Base-by-base conservation (phyloP, 176 grass and related monocot genomes). In the Phoenix roebelenii region DNA sequence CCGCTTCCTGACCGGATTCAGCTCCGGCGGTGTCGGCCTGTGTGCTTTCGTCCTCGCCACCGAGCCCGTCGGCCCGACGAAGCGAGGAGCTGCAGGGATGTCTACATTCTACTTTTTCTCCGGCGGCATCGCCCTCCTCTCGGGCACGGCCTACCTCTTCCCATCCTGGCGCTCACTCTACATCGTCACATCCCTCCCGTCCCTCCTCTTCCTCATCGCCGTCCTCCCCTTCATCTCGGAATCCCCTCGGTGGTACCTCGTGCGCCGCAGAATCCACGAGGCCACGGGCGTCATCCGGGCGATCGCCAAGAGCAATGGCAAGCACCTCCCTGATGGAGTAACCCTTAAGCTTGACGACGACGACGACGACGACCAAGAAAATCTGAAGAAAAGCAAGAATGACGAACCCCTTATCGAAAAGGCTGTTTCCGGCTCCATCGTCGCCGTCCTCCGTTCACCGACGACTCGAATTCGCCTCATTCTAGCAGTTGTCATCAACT, bases 101-200 rank as follows among this genome's bases (percentile, higher is more conserved):
- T 96, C 77, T 28, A 82, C 91, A 0, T 87, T 90, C 50, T 90
- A 96, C 75, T 90, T 90, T 72, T 96, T 90, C 80, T 96, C 91
- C 5, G 80, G 72, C 44, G 92, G 92, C 71, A 97, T 91, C 49
- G 92, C 87, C 0, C 53, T 73, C 0, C 88, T 91, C 7, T 65
- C 92, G 0, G 87, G 81, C 72, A 52, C 85, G 7, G 92, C 92
- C 16, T 83, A 89, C 30, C 16, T 85, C 2, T 76, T 81, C 76
- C 84, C 30, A 16, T 83, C 93, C 3, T 97, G 81, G 92, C 75
- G 92, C 30, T 0, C 49, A 5, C 87, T 91, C 59, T 97, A 97
- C 67, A 75, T 83, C 54, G 75, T 83, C 65, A 91, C 87, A 6
- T 97, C 87, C 18, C 14, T 91, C 2, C 87, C 93, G 0, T 91